A percentile compares a stretch with the other conserved stretches of the same genome.
Evolutionary conservation across 1,284 basidiomycete species (phyloP).

Genomic region (Coriolopsis trogii): DNA sequence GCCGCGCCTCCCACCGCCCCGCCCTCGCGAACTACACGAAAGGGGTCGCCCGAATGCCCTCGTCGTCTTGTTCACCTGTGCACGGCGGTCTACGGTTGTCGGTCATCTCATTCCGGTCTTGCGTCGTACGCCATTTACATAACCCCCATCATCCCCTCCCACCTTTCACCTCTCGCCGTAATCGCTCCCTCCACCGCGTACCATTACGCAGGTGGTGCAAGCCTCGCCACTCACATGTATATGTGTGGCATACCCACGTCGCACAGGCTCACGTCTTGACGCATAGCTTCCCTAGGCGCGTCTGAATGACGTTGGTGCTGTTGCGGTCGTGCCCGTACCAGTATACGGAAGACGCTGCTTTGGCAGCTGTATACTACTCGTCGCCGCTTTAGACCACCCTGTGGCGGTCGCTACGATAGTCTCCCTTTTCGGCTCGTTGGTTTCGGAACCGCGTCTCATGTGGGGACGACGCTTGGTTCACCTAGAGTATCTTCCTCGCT

Average conservation of each 20-base stretch:
- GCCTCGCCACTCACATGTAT: background rate
- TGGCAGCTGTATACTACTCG: constrained; percentile 1
- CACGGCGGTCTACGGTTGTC: constrained; percentile 13
- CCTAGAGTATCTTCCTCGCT: background rate
- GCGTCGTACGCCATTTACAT: constrained; percentile 9
- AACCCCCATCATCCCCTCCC: background rate
- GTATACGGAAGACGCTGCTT: constrained; percentile 1
- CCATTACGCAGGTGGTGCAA: background rate
- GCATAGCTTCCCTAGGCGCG: background rate
- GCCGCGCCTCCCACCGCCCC: constrained; percentile 9
- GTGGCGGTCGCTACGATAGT: background rate
- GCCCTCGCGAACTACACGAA: constrained; percentile 12
- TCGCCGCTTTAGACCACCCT: background rate
- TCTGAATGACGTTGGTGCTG: background rate
- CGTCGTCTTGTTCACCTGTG: constrained; percentile 18
- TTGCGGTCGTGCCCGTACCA: background rate
- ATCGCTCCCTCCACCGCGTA: constrained; percentile 4
- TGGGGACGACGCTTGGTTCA: background rate
- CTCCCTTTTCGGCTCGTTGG: background rate
- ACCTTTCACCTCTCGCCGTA: background rate
- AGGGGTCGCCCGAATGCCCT: constrained; percentile 18
- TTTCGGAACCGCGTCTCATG: background rate
- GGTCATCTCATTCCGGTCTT: constrained; percentile 23
- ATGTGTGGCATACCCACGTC: constrained; percentile 3
- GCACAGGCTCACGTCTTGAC: background rate